Percentiles rank a stretch among this genome's conserved stretches.
Evolutionary conservation across 257 asterid species (phyloP).

Genomic region (Salvia splendens): DNA sequence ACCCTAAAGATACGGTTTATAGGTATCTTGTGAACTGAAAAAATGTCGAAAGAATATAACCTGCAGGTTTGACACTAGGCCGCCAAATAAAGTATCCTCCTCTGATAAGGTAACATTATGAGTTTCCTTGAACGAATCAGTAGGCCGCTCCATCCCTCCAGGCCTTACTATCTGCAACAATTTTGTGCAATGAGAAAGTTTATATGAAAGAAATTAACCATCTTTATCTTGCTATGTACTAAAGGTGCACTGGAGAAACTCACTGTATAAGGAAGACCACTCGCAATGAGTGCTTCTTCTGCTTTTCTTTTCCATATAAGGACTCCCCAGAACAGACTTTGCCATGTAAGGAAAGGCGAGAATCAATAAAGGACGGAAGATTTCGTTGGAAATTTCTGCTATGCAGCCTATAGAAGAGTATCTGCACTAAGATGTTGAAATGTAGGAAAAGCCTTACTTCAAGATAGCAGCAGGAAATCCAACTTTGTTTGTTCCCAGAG

Average conservation of each 20-base stretch:
- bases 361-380: slow-evolving; percentile 5
- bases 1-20: neutral
- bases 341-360: slow-evolving; percentile 26
- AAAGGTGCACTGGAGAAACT: slow-evolving; percentile 36
- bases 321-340: slow-evolving; percentile 97
- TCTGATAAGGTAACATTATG: slow-evolving; percentile 73
- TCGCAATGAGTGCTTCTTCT: slow-evolving; percentile 86
- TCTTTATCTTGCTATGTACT: neutral
- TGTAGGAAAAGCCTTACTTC: slow-evolving; percentile 56
- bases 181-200: slow-evolving; percentile 24
- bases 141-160: slow-evolving; percentile 98
- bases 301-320: slow-evolving; percentile 88
- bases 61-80: slow-evolving; percentile 93
- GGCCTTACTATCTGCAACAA: slow-evolving; percentile 85
- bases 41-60: slow-evolving; percentile 39
- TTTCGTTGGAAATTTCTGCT: neutral
- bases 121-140: slow-evolving; percentile 92
- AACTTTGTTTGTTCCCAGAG: slow-evolving; percentile 91
- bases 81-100: slow-evolving; percentile 90
- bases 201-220: neutral
- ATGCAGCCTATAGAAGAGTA: slow-evolving; percentile 14
- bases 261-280: slow-evolving; percentile 89
- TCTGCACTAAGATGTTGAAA: slow-evolving; percentile 14
- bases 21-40: neutral
- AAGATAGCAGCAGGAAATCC: slow-evolving; percentile 95